Evolutionary conservation across 202 grass and related monocot species (phyloP).

Genomic region (Setaria viridis): DNA sequence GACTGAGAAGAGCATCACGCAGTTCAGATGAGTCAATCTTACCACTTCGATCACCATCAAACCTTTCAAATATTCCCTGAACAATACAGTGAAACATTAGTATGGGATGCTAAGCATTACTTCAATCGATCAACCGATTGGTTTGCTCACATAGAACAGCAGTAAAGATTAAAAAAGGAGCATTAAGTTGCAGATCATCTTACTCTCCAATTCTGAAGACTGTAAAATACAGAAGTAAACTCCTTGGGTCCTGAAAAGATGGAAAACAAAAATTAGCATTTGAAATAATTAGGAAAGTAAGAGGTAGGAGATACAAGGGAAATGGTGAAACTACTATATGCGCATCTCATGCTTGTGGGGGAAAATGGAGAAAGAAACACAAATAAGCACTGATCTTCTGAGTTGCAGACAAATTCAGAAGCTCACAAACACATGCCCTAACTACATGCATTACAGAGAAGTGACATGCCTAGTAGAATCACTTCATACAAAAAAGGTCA

Average conservation of each 20-base stretch:
- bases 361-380: neutral
- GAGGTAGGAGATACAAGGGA: neutral
- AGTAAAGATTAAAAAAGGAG: constrained; percentile 12
- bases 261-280: neutral
- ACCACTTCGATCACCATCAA: constrained; percentile 89
- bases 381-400: neutral
- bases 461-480: neutral
- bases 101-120: constrained; percentile 16
- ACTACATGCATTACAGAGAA: neutral
- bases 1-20: constrained; percentile 80
- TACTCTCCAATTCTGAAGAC: constrained; percentile 99
- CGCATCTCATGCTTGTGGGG: neutral
- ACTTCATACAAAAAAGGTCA: neutral
- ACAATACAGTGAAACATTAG: constrained; percentile 20
- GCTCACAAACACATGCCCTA: neutral
- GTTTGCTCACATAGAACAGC: neutral
- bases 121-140: neutral
- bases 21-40: constrained; percentile 85
- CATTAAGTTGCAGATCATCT: constrained; percentile 35
- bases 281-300: neutral
- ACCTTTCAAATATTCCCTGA: constrained; percentile 91
- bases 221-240: constrained; percentile 86
- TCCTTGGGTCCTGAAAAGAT: constrained; percentile 82
- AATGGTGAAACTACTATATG: neutral
- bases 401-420: neutral